A percentile compares a stretch with the other conserved stretches of the same genome.
Conservation (phyloP, 306 rosid genomes). For the Vigna reflexopilosa region DNA sequence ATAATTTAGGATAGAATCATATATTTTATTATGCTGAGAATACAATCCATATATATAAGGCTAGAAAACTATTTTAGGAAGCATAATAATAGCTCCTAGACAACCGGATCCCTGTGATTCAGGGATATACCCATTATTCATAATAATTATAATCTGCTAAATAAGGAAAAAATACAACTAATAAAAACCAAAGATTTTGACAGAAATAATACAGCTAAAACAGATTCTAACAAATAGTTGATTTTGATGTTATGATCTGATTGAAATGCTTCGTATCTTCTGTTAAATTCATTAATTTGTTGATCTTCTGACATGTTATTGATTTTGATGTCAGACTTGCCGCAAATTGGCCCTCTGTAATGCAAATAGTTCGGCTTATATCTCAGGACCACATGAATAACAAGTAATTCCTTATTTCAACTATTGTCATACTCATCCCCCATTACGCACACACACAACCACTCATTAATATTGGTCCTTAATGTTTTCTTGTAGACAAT, state of each 20-base stretch:
- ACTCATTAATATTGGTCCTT: constrained; percentile 5
- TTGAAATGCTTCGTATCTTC: constrained; percentile 29
- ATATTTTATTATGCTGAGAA: too few species aligned
- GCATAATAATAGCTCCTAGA: too few species aligned
- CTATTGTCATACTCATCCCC: constrained; percentile 7
- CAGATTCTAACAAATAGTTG: neutral
- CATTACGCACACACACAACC: too few species aligned
- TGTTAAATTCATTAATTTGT: constrained; percentile 24
- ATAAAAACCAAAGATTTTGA: too few species aligned
- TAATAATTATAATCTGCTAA: too few species aligned
- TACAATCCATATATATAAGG: too few species aligned
- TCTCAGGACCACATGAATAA: constrained; percentile 99
- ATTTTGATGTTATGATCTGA: neutral
- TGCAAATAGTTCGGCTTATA: constrained; percentile 95
- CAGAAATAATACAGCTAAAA: too few species aligned
- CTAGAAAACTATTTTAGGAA: too few species aligned
- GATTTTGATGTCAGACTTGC: constrained; percentile 79
- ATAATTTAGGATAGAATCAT: too few species aligned
- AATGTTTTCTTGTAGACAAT: constrained; percentile 68
- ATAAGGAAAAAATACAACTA: too few species aligned
- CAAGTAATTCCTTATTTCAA: constrained; percentile 59
- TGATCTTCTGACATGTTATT: constrained; percentile 28
- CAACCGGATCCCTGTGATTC: too few species aligned
- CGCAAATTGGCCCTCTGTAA: constrained; percentile 92
- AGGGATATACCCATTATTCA: too few species aligned